These are phyloP conservation scores for Dysphania ambrosioides DNA, from an alignment of 148 eudicot genomes.

Conservation along the genomic window DNA sequence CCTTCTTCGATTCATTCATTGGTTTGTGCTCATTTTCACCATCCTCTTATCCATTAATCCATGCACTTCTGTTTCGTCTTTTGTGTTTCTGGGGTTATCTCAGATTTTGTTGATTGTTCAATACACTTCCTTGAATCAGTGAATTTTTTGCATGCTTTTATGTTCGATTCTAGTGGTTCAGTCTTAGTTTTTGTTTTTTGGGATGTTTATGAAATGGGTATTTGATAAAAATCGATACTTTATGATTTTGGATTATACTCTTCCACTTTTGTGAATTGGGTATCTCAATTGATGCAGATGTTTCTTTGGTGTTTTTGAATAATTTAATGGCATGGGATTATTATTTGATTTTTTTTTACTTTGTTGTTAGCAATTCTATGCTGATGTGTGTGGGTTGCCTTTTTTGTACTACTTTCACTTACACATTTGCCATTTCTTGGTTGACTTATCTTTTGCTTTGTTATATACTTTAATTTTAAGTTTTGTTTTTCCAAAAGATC, in stretches of 20 bases:
- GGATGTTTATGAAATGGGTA: not conserved
- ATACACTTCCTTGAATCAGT: not conserved
- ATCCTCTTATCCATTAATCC: too few relatives aligned
- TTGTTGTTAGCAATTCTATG: not conserved
- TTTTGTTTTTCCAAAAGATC: too few relatives aligned
- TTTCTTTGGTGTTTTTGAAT: too few relatives aligned
- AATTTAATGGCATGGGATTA: too few relatives aligned
- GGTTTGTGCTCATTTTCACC: too few relatives aligned
- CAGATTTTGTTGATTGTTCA: not conserved
- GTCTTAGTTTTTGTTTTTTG: not conserved
- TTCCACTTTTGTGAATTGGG: slow-evolving; percentile 11
- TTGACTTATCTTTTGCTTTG: not conserved
- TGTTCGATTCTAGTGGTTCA: not conserved
- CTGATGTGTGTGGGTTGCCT: not conserved
- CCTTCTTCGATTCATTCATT: too few relatives aligned
- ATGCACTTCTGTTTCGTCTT: too few relatives aligned
- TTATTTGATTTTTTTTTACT: too few relatives aligned
- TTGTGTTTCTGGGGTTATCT: not conserved
- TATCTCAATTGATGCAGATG: too few relatives aligned
- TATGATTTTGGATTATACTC: not conserved
- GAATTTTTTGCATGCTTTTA: not conserved
- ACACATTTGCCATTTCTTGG: not conserved
- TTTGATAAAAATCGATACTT: not conserved
- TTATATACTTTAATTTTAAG: too few relatives aligned
- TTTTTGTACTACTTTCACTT: not conserved